Evolutionary conservation across 2,329 filamentous ascomycete genomes (phyloP), one percentile per base, ranked within the genome.

Genomic region (Colletotrichum sp.): DNA sequence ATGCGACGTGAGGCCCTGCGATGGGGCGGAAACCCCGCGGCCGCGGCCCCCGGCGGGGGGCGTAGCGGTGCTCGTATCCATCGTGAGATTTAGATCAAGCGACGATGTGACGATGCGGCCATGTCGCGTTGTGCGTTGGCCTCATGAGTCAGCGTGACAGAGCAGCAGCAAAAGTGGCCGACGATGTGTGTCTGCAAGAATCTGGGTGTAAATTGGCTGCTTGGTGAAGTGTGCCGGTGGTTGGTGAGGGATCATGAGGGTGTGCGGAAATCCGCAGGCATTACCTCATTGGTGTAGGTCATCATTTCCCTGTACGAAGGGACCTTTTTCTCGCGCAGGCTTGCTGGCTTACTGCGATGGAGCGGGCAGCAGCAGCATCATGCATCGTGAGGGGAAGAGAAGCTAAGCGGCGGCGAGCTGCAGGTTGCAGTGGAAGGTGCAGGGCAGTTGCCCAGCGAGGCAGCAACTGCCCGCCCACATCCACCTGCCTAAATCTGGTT

Each of bases 41-140:
- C 27, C 29, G 63, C 63, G 31, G 55, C n/a, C 36, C 38, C 62
- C 6, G 29, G 36, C 54, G 54, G 21, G 64, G 55, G 18, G n/a
- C 21, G 55, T 38, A 34, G 54, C 9, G 63, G 13, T 27, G 6
- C 57, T 72, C 69, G 64, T 68, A 72, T 68, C 33, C 64, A 72
- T 72, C n/a, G 57, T 72, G 43, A 57, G 43, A 57, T 33, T 57
- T 33, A 43, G 57, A 47, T 67, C 54, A 54, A 61, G 38, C 51
- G 69, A 67, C 69, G 69, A 71, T 66, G 64, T 66, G 64, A 69
- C 57, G 29, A 69, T 66, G 63, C 29, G 29, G 64, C 55, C 21
- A 66, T 51, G 68, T 57, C 21, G 69, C 38, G 29, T 24, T 61
- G 15, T 66, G 63, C 36, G 51, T 47, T 58, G 36, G 38, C 18